These are phyloP conservation scores for Agaricus subrufescens DNA, from an alignment of 768 basidiomycete genomes.

Conservation along the genomic window DNA sequence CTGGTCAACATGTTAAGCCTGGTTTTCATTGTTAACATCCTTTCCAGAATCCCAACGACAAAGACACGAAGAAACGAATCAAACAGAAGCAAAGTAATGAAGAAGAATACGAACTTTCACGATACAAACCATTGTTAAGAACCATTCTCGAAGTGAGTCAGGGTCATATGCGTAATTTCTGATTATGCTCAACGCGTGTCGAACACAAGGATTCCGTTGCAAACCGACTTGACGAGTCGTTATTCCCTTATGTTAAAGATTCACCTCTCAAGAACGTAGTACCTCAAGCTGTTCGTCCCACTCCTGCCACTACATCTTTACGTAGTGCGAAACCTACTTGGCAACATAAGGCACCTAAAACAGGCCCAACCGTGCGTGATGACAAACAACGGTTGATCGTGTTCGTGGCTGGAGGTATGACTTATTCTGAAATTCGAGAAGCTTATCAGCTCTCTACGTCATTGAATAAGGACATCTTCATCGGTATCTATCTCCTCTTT, in stretches of 20 bases:
- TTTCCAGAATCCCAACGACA: constrained; percentile 63
- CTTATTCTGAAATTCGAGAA: constrained; percentile 91
- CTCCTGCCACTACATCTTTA: constrained; percentile 49
- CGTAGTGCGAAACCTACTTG: constrained; percentile 87
- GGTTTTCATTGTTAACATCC: no score
- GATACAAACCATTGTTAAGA: constrained; percentile 82
- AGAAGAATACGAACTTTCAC: constrained; percentile 96
- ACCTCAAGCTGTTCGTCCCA: constrained; percentile 33
- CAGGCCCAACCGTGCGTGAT: constrained; percentile 33
- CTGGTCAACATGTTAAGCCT: constrained; percentile 16
- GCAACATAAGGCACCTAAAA: constrained; percentile 66
- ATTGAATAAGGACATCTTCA: constrained; percentile 84
- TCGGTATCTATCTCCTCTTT: constrained; percentile 48
- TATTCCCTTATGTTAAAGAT: constrained; percentile 92
- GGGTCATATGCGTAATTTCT: neutral
- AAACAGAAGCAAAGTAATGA: constrained; percentile 73
- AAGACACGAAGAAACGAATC: constrained; percentile 74
- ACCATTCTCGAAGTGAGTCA: constrained; percentile 75
- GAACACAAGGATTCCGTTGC: constrained; percentile 69
- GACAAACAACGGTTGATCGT: constrained; percentile 78
- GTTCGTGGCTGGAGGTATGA: constrained; percentile 93
- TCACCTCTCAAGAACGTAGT: constrained; percentile 54
- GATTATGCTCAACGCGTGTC: neutral
- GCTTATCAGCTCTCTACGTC: constrained; percentile 73
- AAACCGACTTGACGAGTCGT: constrained; percentile 67